Conservation (phyloP, 352 stramenopile genomes). For the Globisporangium viniferum region DNA sequence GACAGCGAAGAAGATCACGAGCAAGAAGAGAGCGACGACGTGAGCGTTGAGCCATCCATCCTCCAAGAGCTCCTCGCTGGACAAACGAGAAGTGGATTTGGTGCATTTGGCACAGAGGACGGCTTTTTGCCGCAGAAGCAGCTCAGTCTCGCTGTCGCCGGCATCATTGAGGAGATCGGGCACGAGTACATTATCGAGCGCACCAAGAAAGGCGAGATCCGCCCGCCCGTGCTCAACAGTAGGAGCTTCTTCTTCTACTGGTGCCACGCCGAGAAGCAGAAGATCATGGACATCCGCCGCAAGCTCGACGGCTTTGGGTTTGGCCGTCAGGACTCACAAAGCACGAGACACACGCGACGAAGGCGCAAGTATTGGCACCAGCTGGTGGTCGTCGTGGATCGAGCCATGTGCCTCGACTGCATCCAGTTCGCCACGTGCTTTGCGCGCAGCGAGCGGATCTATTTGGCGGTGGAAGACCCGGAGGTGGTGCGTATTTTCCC, state of each 20-base stretch:
- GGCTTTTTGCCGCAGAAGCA: conserved; percentile 60
- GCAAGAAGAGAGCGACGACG: neutral
- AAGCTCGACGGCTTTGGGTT: conserved; percentile 33
- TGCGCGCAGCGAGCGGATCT: conserved; percentile 33
- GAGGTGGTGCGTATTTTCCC: conserved; percentile 39
- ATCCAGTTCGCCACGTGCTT: conserved; percentile 55
- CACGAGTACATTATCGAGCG: conserved; percentile 71
- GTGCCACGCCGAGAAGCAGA: conserved; percentile 87
- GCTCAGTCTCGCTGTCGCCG: conserved; percentile 63
- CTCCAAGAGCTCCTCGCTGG: conserved; percentile 37
- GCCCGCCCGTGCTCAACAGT: conserved; percentile 62
- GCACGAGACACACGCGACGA: neutral
- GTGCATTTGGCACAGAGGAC: conserved; percentile 58
- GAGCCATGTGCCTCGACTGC: conserved; percentile 75
- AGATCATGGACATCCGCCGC: conserved; percentile 68
- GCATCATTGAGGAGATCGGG: conserved; percentile 45
- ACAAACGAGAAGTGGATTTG: conserved; percentile 64
- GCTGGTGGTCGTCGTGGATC: conserved; percentile 60
- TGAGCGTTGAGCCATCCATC: conserved; percentile 17
- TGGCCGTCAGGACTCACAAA: neutral
- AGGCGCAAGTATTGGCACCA: conserved; percentile 40
- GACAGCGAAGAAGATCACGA: neutral
- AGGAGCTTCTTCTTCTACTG: conserved; percentile 86
- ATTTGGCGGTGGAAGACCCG: conserved; percentile 56
- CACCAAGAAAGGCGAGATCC: conserved; percentile 38